These are phyloP conservation scores for Plasmodium relictum DNA, from an alignment of 169 alveolate genomes.

Conservation along the genomic window DNA sequence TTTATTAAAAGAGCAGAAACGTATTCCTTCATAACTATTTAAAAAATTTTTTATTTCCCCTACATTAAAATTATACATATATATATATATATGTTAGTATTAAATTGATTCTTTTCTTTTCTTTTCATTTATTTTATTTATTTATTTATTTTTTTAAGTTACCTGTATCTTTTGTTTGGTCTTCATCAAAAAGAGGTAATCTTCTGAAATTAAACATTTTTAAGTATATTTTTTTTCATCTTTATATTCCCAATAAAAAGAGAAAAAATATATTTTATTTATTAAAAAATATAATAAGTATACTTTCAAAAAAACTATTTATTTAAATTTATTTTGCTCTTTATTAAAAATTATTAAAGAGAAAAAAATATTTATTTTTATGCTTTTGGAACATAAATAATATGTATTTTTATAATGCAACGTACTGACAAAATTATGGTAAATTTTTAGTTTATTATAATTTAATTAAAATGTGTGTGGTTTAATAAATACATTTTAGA, in stretches of 20 bases:
- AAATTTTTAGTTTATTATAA: no score
- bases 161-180: conserved; percentile 67
- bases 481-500: no score
- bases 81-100: background rate
- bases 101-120: background rate
- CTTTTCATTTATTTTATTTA: conserved; percentile 6
- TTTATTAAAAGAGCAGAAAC: conserved; percentile 39
- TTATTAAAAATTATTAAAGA: conserved; percentile 9
- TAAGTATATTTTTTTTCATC: background rate
- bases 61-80: conserved; percentile 13
- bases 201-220: conserved; percentile 73
- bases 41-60: conserved; percentile 49
- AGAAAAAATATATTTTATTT: no score
- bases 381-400: no score
- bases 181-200: conserved; percentile 42
- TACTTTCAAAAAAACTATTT: no score
- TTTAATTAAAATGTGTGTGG: no score
- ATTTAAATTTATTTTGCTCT: background rate
- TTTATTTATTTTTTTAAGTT: conserved; percentile 2
- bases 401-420: background rate
- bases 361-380: no score
- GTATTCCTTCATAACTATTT: conserved; percentile 59
- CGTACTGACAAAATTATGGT: no score
- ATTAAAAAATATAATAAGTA: no score
- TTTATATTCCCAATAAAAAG: no score